These are phyloP conservation scores for Cutaneotrichosporon sp. DNA, from an alignment of 1,284 basidiomycete species.

Conservation along the genomic window DNA sequence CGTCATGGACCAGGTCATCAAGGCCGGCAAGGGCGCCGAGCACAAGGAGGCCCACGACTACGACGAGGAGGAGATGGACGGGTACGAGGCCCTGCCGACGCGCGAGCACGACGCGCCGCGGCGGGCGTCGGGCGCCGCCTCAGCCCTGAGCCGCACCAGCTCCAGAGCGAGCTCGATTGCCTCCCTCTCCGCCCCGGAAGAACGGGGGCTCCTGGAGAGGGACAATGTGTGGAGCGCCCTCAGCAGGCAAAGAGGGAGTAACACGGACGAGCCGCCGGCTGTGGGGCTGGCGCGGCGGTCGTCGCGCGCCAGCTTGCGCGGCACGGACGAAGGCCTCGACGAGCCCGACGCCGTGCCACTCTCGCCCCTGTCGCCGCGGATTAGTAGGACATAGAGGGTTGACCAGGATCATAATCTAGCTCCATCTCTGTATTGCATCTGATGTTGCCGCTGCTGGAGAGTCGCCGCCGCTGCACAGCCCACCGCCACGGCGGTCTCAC, in stretches of 20 bases:
- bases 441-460: not conserved
- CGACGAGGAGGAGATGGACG: constrained; percentile 24
- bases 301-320: not conserved
- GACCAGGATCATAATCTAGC: not conserved
- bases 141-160: not conserved
- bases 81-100: constrained; percentile 20
- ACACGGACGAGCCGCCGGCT: not conserved
- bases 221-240: constrained; percentile 9
- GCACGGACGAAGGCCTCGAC: not conserved
- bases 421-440: constrained; percentile 1
- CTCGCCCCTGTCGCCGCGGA: not conserved
- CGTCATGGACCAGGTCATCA: constrained; percentile 54
- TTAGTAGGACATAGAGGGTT: not conserved
- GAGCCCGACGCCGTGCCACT: constrained; percentile 1
- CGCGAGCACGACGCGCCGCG: not conserved
- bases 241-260: not conserved
- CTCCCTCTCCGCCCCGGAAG: constrained; percentile 4
- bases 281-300: not conserved
- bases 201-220: constrained; percentile 1
- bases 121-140: not conserved
- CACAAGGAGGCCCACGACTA: constrained; percentile 6
- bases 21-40: constrained; percentile 33
- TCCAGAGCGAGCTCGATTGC: constrained; percentile 11
- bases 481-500: not conserved
- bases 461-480: not conserved